Percentiles rank a stretch among this genome's conserved stretches.
Conservation (phyloP, 2,329 filamentous ascomycete species). For the Aspergillus sojae region DNA sequence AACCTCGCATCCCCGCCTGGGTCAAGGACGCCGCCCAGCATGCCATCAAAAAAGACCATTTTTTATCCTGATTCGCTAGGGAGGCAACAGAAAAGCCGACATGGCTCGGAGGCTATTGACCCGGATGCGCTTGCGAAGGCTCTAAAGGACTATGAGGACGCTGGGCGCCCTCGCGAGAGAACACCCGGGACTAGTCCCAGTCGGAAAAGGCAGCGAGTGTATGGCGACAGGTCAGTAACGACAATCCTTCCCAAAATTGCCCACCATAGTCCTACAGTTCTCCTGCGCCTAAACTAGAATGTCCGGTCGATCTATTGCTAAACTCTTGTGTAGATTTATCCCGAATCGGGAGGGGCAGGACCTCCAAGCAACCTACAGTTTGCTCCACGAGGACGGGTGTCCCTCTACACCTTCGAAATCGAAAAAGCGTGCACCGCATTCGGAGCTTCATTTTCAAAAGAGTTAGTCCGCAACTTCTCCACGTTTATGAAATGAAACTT, state of each 20-base stretch:
- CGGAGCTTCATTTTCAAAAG: constrained; percentile 91
- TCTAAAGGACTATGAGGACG: constrained; percentile 63
- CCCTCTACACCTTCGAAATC: constrained; percentile 86
- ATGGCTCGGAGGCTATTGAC: constrained; percentile 58
- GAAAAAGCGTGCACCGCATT: constrained; percentile 81
- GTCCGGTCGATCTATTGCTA: constrained; percentile 8
- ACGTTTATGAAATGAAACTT: not conserved
- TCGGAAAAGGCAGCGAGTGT: constrained; percentile 68
- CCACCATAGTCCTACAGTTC: not conserved
- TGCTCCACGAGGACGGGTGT: constrained; percentile 89
- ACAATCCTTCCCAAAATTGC: not conserved
- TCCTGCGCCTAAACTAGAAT: not conserved
- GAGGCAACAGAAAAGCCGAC: constrained; percentile 30
- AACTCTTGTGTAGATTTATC: constrained; percentile 71
- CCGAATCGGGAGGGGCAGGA: constrained; percentile 92
- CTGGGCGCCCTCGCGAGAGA: constrained; percentile 60
- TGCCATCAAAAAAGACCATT: constrained; percentile 50
- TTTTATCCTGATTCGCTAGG: constrained; percentile 35
- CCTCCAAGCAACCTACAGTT: constrained; percentile 86
- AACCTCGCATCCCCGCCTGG: constrained; percentile 55
- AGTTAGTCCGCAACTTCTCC: constrained; percentile 58
- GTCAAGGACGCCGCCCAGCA: constrained; percentile 63
- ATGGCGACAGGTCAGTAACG: constrained; percentile 61
- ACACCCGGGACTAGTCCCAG: constrained; percentile 68
- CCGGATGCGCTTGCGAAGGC: constrained; percentile 62